Base-by-base conservation (phyloP, 768 basidiomycete species). In the Boletus huronensis region DNA sequence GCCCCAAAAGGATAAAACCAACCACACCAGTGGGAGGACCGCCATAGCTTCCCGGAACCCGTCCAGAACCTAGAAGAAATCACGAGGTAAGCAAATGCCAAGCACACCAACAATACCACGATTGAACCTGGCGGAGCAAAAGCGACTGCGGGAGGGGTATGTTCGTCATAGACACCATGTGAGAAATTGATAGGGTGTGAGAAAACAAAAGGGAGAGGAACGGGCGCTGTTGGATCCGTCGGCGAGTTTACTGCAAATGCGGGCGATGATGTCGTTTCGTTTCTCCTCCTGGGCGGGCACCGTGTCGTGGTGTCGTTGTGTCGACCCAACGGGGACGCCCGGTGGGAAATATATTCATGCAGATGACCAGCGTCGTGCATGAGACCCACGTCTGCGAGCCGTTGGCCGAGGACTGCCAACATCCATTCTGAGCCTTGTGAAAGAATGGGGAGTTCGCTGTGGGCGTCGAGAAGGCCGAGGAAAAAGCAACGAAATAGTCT, bases 211-310 rank as follows among this genome's bases (percentile, higher is more conserved):
- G 32, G 35, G 0, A 28, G 35, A 11, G 40, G 31, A 10, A 36
- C 17, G n/a, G 47, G 36, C 10, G n/a, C 4, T 5, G 2, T 29
- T 11, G 43, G 41, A 44, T 42, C 47, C 26, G n/a, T 35, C 9
- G 36, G 14, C 1, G 36, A 19, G 42, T 19, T 5, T 11, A 19
- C 35, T 26, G 32, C n/a, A 5, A 48, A 50, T 25, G 49, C 17
- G 40, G 35, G 21, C 39, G 25, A 29, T 14, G 34, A 26, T 3
- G 41, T 11, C 21, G 19, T 17, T 31, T 52, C 42, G 51, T 55
- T 50, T 55, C 53, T 51, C 46, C 47, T 31, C 51, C 29, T 35
- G n/a, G 64, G 57, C 17, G 60, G 63, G 16, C 63, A 65, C 1
- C 7, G 34, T 14, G 5, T 21, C 6, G 25, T 17, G 5, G 39